Percentiles rank a stretch among this genome's conserved stretches.
phyloP scores from a whole-genome alignment of 164 flowering plant species.

The Chimonanthus salicifolius region DNA sequence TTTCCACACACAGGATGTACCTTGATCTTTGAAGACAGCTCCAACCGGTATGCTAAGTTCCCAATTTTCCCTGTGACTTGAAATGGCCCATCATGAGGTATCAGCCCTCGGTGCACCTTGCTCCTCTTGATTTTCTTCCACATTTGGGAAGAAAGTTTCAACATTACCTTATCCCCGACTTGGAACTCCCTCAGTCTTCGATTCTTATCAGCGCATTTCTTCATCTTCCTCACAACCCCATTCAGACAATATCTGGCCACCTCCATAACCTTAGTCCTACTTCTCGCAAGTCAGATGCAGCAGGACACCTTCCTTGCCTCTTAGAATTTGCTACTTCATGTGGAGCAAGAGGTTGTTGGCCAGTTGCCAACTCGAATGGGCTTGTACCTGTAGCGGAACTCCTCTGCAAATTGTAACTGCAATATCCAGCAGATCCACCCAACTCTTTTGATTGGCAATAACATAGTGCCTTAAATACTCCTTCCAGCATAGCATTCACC shows the following conservation, averaged over 20 bases:
- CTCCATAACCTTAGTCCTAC: background rate
- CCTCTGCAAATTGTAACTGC: constrained; percentile 5
- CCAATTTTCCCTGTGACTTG: constrained; percentile 2
- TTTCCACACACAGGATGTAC: constrained; percentile 7
- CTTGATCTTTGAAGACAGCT: background rate
- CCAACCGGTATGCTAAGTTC: constrained; percentile 3
- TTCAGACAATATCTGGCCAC: constrained; percentile 1
- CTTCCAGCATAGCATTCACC: background rate
- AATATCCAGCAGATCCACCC: constrained; percentile 1
- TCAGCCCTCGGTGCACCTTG: constrained; percentile 1
- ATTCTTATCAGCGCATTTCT: constrained; percentile 5
- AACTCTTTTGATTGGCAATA: background rate
- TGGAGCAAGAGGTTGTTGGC: background rate
- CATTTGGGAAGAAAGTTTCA: constrained; percentile 8
- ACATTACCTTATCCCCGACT: constrained; percentile 7
- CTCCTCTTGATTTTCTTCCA: constrained; percentile 7
- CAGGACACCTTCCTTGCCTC: background rate
- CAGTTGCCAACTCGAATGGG: constrained; percentile 8
- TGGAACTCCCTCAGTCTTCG: background rate
- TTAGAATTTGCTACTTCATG: background rate
- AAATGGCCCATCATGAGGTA: constrained; percentile 18
- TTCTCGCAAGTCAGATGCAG: background rate
- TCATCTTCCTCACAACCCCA: background rate
- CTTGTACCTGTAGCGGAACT: constrained; percentile 8
- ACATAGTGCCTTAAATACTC: constrained; percentile 2